A percentile compares a stretch with the other conserved stretches of the same genome.
phyloP scores from a whole-genome alignment of 2,329 filamentous ascomycete genomes.

The Cladosporium sp. region DNA sequence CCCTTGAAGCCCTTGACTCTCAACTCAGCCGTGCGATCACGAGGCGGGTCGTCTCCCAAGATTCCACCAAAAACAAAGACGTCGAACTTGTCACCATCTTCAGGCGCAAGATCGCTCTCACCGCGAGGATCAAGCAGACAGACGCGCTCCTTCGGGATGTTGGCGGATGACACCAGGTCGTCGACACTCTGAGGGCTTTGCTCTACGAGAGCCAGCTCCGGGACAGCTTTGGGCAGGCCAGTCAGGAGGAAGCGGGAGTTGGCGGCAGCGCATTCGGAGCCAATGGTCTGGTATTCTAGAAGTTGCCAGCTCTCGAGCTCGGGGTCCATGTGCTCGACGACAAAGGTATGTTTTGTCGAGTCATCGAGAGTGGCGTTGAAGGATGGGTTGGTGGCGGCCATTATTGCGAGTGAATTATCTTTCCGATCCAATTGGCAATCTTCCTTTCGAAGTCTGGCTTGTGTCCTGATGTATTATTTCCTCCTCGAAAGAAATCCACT shows the following conservation, averaged over 20 bases:
- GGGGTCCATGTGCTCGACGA: constrained; percentile 93
- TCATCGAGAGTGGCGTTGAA: constrained; percentile 7
- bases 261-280: constrained; percentile 64
- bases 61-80: constrained; percentile 95
- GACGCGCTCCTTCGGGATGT: constrained; percentile 50
- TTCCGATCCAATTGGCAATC: neutral
- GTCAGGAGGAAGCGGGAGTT: constrained; percentile 45
- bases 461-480: no score
- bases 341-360: constrained; percentile 60
- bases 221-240: constrained; percentile 45
- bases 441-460: no score
- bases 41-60: constrained; percentile 85
- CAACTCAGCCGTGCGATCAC: constrained; percentile 93
- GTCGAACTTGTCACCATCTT: constrained; percentile 77
- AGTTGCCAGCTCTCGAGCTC: constrained; percentile 92
- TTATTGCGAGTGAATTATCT: neutral
- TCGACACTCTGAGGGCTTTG: constrained; percentile 36
- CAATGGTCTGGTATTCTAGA: constrained; percentile 85
- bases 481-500: no score
- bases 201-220: constrained; percentile 64
- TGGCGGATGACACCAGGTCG: constrained; percentile 21
- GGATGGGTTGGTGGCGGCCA: constrained; percentile 3
- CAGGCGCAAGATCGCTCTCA: constrained; percentile 70
- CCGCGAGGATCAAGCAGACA: constrained; percentile 88
- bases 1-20: constrained; percentile 88